Conservation (phyloP, 768 basidiomycete genomes). For the Hygrophorus russula region DNA sequence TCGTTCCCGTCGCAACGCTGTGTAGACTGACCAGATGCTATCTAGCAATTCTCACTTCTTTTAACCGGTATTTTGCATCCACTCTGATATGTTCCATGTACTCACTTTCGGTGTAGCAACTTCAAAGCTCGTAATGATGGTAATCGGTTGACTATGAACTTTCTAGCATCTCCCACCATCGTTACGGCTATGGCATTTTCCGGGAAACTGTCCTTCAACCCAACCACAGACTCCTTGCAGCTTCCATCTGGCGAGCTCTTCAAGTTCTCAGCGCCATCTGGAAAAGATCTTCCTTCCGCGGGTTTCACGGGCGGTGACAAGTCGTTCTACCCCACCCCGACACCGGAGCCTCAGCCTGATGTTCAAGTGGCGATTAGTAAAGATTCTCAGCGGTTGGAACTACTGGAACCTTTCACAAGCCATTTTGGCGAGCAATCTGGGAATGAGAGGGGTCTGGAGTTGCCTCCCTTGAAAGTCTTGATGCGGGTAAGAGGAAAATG, state of each 20-base stretch:
- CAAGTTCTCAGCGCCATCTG: constrained; percentile 75
- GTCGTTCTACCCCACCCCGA: constrained; percentile 69
- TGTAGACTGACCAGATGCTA: constrained; percentile 7
- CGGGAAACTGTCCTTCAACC: constrained; percentile 90
- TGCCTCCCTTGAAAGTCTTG: constrained; percentile 73
- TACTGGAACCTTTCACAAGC: constrained; percentile 74
- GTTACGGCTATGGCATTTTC: constrained; percentile 98
- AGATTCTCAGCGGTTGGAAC: constrained; percentile 76
- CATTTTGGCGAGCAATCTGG: constrained; percentile 47
- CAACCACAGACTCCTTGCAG: constrained; percentile 62
- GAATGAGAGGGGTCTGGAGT: constrained; percentile 51
- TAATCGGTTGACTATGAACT: constrained; percentile 91
- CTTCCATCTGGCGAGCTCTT: constrained; percentile 67
- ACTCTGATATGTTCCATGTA: neutral
- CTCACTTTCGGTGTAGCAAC: constrained; percentile 15
- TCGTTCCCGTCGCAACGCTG: neutral
- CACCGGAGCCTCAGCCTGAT: constrained; percentile 64
- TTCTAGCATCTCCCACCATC: constrained; percentile 92
- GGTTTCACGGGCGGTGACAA: constrained; percentile 72
- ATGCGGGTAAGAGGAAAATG: constrained; percentile 96
- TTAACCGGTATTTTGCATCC: constrained; percentile 55
- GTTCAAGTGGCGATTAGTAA: constrained; percentile 69
- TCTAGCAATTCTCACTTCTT: constrained; percentile 88
- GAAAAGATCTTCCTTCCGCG: constrained; percentile 69
- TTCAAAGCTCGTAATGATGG: constrained; percentile 94